These are phyloP conservation scores for Linanthus parryae DNA, from an alignment of 148 eudicot species.

Conservation along the genomic window DNA sequence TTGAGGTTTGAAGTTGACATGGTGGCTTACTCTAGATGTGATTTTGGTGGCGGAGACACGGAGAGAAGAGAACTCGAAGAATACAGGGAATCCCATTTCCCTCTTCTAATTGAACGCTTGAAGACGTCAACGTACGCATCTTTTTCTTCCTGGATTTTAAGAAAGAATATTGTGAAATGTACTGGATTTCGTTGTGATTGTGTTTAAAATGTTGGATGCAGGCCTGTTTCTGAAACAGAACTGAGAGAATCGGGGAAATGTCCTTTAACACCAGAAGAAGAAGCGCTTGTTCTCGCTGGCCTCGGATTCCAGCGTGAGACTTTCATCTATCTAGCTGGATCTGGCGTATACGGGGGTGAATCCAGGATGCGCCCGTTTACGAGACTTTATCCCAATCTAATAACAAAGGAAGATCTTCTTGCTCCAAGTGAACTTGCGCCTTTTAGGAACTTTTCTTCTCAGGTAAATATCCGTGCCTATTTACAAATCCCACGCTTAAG, in stretches of 20 bases:
- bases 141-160: not conserved
- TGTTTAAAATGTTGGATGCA: constrained; percentile 16
- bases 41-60: constrained; percentile 81
- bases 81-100: constrained; percentile 83
- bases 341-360: constrained; percentile 66
- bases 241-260: constrained; percentile 72
- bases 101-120: constrained; percentile 65
- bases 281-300: constrained; percentile 79
- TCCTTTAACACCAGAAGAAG: constrained; percentile 96
- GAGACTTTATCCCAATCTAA: constrained; percentile 70
- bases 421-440: constrained; percentile 66
- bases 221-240: constrained; percentile 56
- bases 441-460: constrained; percentile 73
- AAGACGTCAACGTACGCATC: constrained; percentile 42
- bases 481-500: no score
- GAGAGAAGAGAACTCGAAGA: constrained; percentile 70
- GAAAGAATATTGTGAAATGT: not conserved
- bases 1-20: constrained; percentile 93
- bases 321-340: constrained; percentile 83
- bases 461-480: constrained; percentile 48
- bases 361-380: constrained; percentile 62
- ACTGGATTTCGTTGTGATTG: not conserved
- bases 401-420: constrained; percentile 85
- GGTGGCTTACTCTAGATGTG: constrained; percentile 95
- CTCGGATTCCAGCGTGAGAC: constrained; percentile 57